phyloP scores from a whole-genome alignment of 1,139 yeast species.

The Nadsonia starkeyi-henricii region DNA sequence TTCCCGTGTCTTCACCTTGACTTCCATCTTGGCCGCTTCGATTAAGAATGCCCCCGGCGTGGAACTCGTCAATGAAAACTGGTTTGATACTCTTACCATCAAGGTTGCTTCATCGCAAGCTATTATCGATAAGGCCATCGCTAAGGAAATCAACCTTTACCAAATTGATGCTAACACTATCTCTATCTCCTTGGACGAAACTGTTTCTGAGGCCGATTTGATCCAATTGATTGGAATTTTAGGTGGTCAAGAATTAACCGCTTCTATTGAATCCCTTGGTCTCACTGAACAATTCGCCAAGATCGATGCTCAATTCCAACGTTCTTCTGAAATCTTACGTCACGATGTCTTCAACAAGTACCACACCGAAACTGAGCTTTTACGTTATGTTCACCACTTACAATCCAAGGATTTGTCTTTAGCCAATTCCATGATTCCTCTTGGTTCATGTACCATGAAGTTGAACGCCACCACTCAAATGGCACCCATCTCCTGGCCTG shows the following conservation, averaged over 20 bases:
- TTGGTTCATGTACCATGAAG: constrained; percentile 97
- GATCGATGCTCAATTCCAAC: constrained; percentile 28
- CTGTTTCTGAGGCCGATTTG: constrained; percentile 55
- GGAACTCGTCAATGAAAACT: constrained; percentile 39
- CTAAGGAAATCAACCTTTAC: constrained; percentile 62
- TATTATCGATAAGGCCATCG: constrained; percentile 44
- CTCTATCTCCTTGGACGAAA: constrained; percentile 75
- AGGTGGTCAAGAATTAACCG: constrained; percentile 13
- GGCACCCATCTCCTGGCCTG: constrained; percentile 92
- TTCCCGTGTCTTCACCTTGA: constrained; percentile 57
- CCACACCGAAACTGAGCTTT: constrained; percentile 90
- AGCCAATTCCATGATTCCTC: constrained; percentile 93
- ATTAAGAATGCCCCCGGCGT: constrained; percentile 22
- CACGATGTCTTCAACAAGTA: constrained; percentile 65
- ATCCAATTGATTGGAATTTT: constrained; percentile 41
- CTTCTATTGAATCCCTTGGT: constrained; percentile 4
- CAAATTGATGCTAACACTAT: constrained; percentile 49
- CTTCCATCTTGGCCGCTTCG: constrained; percentile 53
- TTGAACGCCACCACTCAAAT: constrained; percentile 89
- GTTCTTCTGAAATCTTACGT: constrained; percentile 37
- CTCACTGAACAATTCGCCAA: not conserved
- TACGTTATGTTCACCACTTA: constrained; percentile 73
- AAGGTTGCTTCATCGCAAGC: constrained; percentile 42
- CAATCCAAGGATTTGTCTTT: constrained; percentile 84
- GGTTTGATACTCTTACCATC: constrained; percentile 84